Evolutionary conservation across 2,329 filamentous ascomycete genomes (phyloP).

Genomic region (Neodidymelliopsis sp.): DNA sequence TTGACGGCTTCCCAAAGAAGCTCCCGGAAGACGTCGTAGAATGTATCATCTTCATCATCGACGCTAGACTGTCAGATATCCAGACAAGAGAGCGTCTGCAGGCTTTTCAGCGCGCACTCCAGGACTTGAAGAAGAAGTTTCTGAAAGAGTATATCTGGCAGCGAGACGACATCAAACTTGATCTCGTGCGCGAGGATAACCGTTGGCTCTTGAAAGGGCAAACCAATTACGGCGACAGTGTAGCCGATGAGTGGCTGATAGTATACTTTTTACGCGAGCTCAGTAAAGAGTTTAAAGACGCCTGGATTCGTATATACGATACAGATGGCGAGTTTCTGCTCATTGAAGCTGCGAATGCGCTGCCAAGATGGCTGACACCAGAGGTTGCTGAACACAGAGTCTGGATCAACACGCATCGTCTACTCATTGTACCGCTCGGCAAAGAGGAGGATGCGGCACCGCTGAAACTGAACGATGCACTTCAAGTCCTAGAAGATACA

Average conservation of each 20-base stretch:
- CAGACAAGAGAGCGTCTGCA: constrained; percentile 73
- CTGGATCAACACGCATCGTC: constrained; percentile 82
- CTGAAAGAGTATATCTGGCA: constrained; percentile 97
- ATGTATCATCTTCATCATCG: constrained; percentile 79
- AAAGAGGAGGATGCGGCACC: constrained; percentile 38
- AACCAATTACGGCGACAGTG: constrained; percentile 90
- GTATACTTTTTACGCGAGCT: constrained; percentile 88
- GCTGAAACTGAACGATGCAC: constrained; percentile 71
- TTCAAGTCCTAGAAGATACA: constrained; percentile 64
- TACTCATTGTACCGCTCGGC: constrained; percentile 73
- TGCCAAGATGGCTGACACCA: constrained; percentile 91
- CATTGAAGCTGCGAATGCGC: constrained; percentile 86
- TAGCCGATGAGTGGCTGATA: constrained; percentile 97
- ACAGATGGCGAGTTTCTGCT: constrained; percentile 95
- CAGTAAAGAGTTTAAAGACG: constrained; percentile 72
- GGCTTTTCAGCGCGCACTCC: constrained; percentile 72
- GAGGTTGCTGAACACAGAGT: constrained; percentile 87
- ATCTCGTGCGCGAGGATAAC: constrained; percentile 65
- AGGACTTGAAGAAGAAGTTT: constrained; percentile 67
- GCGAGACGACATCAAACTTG: constrained; percentile 78
- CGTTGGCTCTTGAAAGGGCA: constrained; percentile 72
- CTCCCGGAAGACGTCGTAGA: constrained; percentile 86
- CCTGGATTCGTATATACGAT: constrained; percentile 86
- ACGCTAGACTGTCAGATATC: constrained; percentile 61
- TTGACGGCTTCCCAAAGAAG: constrained; percentile 69